Conservation (phyloP, 2,329 filamentous ascomycete species). For the Sphaerulina populicola region DNA sequence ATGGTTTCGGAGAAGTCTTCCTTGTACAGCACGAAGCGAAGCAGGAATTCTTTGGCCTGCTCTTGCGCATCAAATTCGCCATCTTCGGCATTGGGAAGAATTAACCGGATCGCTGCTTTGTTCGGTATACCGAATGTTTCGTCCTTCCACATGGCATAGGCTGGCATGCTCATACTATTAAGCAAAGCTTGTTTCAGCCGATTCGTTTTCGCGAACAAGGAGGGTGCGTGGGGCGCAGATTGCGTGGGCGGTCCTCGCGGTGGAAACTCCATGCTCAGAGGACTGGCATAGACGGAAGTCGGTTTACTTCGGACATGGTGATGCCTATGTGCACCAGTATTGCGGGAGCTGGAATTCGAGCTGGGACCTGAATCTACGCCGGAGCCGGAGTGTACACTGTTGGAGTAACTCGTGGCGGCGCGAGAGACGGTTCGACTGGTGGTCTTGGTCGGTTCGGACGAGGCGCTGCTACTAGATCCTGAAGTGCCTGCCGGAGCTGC, state of each 20-base stretch:
- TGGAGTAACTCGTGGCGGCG: conserved; percentile 33
- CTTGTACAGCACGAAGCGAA: conserved; percentile 54
- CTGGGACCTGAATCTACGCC: conserved; percentile 34
- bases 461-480: conserved; percentile 14
- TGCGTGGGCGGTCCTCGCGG: conserved; percentile 57
- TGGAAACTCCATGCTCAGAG: conserved; percentile 54
- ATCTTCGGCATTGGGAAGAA: conserved; percentile 31
- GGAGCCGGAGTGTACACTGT: conserved; percentile 33
- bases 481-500: background rate
- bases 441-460: conserved; percentile 21
- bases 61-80: conserved; percentile 31
- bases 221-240: conserved; percentile 50
- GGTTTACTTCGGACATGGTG: conserved; percentile 11
- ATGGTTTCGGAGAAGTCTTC: conserved; percentile 57
- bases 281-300: conserved; percentile 40
- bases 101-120: conserved; percentile 47
- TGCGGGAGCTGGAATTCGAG: conserved; percentile 24
- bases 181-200: conserved; percentile 70
- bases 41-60: conserved; percentile 45
- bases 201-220: conserved; percentile 62
- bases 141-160: conserved; percentile 74
- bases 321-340: background rate
- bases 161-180: conserved; percentile 65
- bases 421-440: conserved; percentile 38
- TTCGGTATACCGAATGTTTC: conserved; percentile 67